These are phyloP conservation scores for Arabidopsis thaliana DNA, from an alignment of 345 rosid genomes.

Conservation along the genomic window TAIR10.1 NC_003076.8:2272001-2272500, in stretches of 20 bases:
- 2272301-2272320: constrained; percentile 33
- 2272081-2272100: constrained; percentile 67
- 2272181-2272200: constrained; percentile 82
- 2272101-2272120: constrained; percentile 60
- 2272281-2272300: constrained; percentile 35
- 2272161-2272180: constrained; percentile 49
- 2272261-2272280: constrained; percentile 86
- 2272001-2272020: constrained; percentile 41
- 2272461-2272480: constrained; percentile 15
- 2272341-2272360: constrained; percentile 59
- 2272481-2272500: constrained; percentile 48
- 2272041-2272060: constrained; percentile 70
- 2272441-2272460: not conserved
- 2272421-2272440: constrained; percentile 10
- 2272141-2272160: constrained; percentile 31
- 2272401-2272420: constrained; percentile 7
- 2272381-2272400: constrained; percentile 72
- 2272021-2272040: constrained; percentile 70
- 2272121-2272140: constrained; percentile 39
- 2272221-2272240: constrained; percentile 87
- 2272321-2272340: constrained; percentile 49
- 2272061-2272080: constrained; percentile 42
- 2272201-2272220: constrained; percentile 92
- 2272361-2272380: constrained; percentile 94
- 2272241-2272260: constrained; percentile 97